Evolutionary conservation across 345 rosid genomes (phyloP).

Genomic region (Camelina sativa): DNA sequence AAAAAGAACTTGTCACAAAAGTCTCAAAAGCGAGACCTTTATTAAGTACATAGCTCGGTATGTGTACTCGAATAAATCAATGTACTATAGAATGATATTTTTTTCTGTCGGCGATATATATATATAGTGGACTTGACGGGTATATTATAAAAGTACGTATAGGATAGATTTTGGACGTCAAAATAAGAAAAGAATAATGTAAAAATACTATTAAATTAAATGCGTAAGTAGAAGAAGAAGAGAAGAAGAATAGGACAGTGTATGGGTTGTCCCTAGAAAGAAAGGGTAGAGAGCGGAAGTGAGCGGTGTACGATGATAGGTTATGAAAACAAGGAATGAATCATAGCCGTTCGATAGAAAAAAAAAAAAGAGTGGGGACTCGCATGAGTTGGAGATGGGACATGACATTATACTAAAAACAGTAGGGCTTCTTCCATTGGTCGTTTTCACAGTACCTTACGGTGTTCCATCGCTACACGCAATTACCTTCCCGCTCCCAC

Average conservation of each 20-base stretch:
- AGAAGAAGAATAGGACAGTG: constrained; percentile 38
- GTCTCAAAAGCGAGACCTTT: constrained; percentile 11
- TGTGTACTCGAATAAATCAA: background rate
- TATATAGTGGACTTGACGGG: background rate
- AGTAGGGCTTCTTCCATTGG: constrained; percentile 36
- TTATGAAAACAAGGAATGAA: constrained; percentile 36
- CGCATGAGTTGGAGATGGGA: constrained; percentile 42
- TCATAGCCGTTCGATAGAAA: constrained; percentile 38
- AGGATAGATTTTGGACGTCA: constrained; percentile 18
- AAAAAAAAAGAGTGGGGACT: constrained; percentile 2
- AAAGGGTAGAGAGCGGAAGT: constrained; percentile 21
- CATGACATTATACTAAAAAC: constrained; percentile 38
- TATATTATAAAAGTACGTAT: constrained; percentile 17
- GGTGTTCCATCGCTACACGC: constrained; percentile 48
- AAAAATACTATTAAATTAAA: background rate
- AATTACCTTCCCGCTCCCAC: constrained; percentile 27
- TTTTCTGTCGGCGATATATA: constrained; percentile 24
- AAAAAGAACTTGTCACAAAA: constrained; percentile 10
- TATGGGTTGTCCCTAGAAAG: constrained; percentile 36
- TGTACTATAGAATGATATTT: background rate
- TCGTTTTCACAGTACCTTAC: constrained; percentile 44
- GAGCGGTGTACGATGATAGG: constrained; percentile 47
- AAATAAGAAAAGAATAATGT: background rate
- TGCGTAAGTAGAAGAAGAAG: background rate
- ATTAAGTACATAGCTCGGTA: background rate